phyloP scores from a whole-genome alignment of 164 flowering plant species.

The Houttuynia cordata region DNA sequence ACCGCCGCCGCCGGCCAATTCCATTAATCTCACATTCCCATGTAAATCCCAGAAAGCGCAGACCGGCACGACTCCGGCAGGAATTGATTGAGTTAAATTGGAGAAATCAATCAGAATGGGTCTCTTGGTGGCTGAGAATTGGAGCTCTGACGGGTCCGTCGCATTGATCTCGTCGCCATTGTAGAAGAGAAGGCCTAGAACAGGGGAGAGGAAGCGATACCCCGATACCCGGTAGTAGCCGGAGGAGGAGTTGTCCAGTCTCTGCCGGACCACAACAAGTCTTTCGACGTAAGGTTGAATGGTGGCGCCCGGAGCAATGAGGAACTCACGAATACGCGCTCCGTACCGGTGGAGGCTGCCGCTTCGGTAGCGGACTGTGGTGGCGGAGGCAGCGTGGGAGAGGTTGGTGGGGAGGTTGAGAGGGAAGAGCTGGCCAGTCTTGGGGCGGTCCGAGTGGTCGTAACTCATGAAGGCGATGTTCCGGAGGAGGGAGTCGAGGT shows the following conservation, averaged over 20 bases:
- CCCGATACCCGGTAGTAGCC: constrained; percentile 41
- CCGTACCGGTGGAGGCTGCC: constrained; percentile 83
- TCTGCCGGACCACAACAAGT: constrained; percentile 49
- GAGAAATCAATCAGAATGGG: constrained; percentile 62
- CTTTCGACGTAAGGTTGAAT: constrained; percentile 61
- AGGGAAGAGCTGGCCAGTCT: constrained; percentile 39
- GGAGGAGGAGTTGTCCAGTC: constrained; percentile 56
- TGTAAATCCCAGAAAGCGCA: constrained; percentile 61
- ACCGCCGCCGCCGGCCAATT: constrained; percentile 19
- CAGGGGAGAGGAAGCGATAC: constrained; percentile 60
- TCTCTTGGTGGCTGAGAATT: constrained; percentile 21
- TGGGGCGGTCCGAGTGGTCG: constrained; percentile 13
- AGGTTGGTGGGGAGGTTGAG: too few species aligned
- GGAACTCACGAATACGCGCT: too few species aligned
- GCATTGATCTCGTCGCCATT: constrained; percentile 27
- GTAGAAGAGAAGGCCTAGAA: too few species aligned
- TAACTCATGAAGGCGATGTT: constrained; percentile 51
- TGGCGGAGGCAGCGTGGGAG: constrained; percentile 49
- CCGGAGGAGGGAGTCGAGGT: constrained; percentile 52
- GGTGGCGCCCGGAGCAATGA: constrained; percentile 29
- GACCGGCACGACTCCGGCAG: constrained; percentile 17
- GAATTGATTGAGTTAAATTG: constrained; percentile 6
- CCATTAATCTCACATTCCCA: constrained; percentile 41
- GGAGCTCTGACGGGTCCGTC: constrained; percentile 28
- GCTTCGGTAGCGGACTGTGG: constrained; percentile 47